Evolutionary conservation across 306 rosid genomes (phyloP).

Genomic region (Pachyrhizus erosus): DNA sequence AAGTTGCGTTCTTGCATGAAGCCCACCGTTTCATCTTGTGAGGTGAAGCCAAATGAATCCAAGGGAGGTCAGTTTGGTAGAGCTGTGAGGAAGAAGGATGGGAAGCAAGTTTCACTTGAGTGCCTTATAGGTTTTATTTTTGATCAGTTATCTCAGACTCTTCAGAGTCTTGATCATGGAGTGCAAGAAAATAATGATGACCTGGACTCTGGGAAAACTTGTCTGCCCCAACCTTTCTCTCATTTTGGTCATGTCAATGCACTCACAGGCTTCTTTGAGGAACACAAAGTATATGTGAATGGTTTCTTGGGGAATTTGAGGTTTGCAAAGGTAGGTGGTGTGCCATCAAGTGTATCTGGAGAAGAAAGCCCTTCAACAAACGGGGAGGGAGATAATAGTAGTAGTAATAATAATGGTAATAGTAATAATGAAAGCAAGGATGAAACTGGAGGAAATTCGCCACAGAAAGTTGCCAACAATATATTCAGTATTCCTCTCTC

Average conservation of each 20-base stretch:
- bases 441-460: slow-evolving; percentile 69
- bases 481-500: slow-evolving; percentile 88
- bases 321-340: slow-evolving; percentile 93
- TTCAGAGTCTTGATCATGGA: slow-evolving; percentile 68
- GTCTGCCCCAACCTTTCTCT: slow-evolving; percentile 41
- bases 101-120: slow-evolving; percentile 65
- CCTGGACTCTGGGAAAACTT: slow-evolving; percentile 41
- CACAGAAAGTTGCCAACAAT: slow-evolving; percentile 85
- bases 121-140: slow-evolving; percentile 77
- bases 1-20: slow-evolving; percentile 57
- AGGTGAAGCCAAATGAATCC: slow-evolving; percentile 60
- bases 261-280: slow-evolving; percentile 67
- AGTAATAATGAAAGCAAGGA: slow-evolving; percentile 56
- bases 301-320: slow-evolving; percentile 87
- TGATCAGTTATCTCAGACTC: slow-evolving; percentile 69
- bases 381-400: slow-evolving; percentile 60
- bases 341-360: slow-evolving; percentile 72
- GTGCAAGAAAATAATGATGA: slow-evolving; percentile 46
- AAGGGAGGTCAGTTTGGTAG: slow-evolving; percentile 47
- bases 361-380: slow-evolving; percentile 72
- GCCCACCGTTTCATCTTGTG: slow-evolving; percentile 60
- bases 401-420: background rate
- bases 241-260: slow-evolving; percentile 65
- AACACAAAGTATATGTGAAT: slow-evolving; percentile 70
- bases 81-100: slow-evolving; percentile 55